Evolutionary conservation across 257 asterid genomes (phyloP).

Genomic region (Voacanga thouarsii): DNA sequence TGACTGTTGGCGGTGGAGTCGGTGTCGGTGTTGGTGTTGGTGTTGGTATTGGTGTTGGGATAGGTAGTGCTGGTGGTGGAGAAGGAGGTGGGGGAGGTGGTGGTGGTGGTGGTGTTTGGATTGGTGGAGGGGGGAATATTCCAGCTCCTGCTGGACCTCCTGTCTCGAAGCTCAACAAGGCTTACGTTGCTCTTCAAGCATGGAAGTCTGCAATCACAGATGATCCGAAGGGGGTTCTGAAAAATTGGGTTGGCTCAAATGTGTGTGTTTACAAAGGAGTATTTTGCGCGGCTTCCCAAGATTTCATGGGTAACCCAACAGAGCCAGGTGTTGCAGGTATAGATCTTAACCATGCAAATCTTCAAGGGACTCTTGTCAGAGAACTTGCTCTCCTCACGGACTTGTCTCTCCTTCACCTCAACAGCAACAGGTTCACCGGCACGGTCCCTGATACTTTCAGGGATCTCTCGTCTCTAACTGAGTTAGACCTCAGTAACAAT

Average conservation of each 20-base stretch:
- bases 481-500: slow-evolving; percentile 88
- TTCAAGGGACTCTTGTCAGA: slow-evolving; percentile 54
- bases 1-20: slow-evolving; percentile 41
- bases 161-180: slow-evolving; percentile 28
- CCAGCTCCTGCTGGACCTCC: slow-evolving; percentile 30
- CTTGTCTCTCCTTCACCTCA: slow-evolving; percentile 61
- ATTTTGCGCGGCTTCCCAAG: slow-evolving; percentile 53
- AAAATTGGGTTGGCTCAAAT: slow-evolving; percentile 63
- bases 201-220: slow-evolving; percentile 81
- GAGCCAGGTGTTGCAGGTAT: slow-evolving; percentile 50
- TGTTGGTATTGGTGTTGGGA: slow-evolving; percentile 41
- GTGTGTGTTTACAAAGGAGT: slow-evolving; percentile 75
- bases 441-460: slow-evolving; percentile 46
- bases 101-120: slow-evolving; percentile 18
- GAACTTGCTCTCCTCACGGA: slow-evolving; percentile 55
- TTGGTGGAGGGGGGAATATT: slow-evolving; percentile 24
- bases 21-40: slow-evolving; percentile 45
- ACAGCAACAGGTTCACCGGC: slow-evolving; percentile 71
- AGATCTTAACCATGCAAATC: slow-evolving; percentile 80
- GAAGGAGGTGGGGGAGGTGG: slow-evolving; percentile 11
- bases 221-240: slow-evolving; percentile 54
- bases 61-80: slow-evolving; percentile 33
- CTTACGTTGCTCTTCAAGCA: slow-evolving; percentile 71
- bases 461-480: slow-evolving; percentile 41
- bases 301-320: slow-evolving; percentile 46